Evolutionary conservation across 192 early-diverging fungal genomes (phyloP), one percentile per base, ranked within the genome.

Genomic region (Umbelopsis isabellina): DNA sequence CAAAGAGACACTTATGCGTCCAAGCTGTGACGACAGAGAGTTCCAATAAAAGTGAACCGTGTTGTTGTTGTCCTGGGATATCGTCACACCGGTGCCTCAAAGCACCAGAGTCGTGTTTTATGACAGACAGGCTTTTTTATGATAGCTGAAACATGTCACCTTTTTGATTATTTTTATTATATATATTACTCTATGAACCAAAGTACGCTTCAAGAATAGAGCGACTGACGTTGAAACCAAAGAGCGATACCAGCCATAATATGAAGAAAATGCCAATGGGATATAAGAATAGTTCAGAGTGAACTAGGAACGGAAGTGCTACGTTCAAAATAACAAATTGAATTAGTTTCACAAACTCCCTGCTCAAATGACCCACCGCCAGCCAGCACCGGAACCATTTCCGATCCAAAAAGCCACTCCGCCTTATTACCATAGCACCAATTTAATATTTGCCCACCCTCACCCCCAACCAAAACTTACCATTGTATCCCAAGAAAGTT

Each of bases 401-500:
- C 45, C 65, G 41, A 46, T 66, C 41, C 65, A 66, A 47, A 66
- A 66, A 46, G 37, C 65, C 20, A 30, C 21, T 45, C 27, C n/a
- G 12, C n/a, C 49, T 25, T 9, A n/a, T 67, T 12, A 44, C 66
- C 30, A 44, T 67, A 49, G 48, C 46, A 47, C 66, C 33, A 16
- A 7, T 1, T 46, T n/a, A 35, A 44, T 47, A 30, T 44, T 66
- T 20, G 15, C 22, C 66, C 12, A 46, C 46, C 44, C 20, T 22
- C 16, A 33, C 18, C 18, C 18, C 30, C 25, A 61, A 9, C 16
- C 18, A 20, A 47, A 13, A 76, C 85, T 79, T 82, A 87, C 96
- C 96, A 73, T 93, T 96, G 75, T 91, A 97, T 8, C 97, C 97
- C 45, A 98, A 75, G 75, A 94, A 98, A 18, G 97, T 98, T 37